Base-by-base conservation (phyloP, 1,284 basidiomycete species). In the Nidula niveotomentosa region DNA sequence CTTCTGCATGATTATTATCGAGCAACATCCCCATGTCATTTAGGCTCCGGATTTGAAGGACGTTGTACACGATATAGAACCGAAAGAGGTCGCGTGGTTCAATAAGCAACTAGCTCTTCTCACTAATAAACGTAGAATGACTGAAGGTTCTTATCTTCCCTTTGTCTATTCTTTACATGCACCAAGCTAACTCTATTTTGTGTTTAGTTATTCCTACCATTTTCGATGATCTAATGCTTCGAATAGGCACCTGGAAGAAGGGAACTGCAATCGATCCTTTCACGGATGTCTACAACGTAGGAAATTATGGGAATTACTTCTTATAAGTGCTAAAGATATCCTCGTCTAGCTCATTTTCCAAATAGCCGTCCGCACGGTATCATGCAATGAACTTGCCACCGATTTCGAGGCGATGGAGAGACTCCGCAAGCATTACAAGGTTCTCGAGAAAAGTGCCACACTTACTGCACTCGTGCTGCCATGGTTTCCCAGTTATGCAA, bases 331-430 rank as follows among this genome's bases (percentile, higher is more conserved):
- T 23, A 3, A 23, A n/a, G 9, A 23, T 23, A 10, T 10, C 10
- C 18, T n/a, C 12, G 12, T 10, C 12, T 23, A 76, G 75, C 66
- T 76, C 17, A 66, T 74, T 2, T 74, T 76, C 53, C 73, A 73
- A 58, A 70, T 74, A 65, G 75, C 71, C 2, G 65, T 72, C n/a
- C 63, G 72, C 5, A 65, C 72, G 60, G 65, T 67, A 1, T 65
- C 69, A 9, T 75, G 73, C 49, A 58, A 63, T 13, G 73, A 75
- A 51, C 66, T 76, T 2, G 61, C 73, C 1, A 62, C 69, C 2
- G 63, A 75, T 49, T 49, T 51, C 1, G 55, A 63, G 8, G 62
- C 64, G 0, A 62, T 73, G 10, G 51, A 61, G 10, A 49, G 58
- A 10, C 59, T 76, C 9, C 57, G 58, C 30, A 36, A 67, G 2